phyloP scores from a whole-genome alignment of 495 filamentous ascomycete genomes.

The Articulospora tetracladia region DNA sequence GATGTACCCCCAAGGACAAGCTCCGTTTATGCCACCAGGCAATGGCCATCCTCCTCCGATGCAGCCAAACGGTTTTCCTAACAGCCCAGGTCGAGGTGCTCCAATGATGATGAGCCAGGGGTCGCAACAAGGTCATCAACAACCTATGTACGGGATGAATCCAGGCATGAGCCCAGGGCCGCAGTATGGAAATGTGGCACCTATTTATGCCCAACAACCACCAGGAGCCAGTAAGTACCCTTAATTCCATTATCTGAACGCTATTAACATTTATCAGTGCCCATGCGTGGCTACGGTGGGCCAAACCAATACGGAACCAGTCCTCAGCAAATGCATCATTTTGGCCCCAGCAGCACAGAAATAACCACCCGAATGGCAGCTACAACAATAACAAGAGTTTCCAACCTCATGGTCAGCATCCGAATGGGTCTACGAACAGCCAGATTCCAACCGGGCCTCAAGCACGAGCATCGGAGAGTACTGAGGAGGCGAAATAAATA shows the following conservation, averaged over 20 bases:
- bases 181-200: conserved; percentile 55
- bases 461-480: conserved; percentile 40
- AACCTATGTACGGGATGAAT: conserved; percentile 66
- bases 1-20: conserved; percentile 67
- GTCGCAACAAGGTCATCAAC: conserved; percentile 74
- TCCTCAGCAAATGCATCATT: conserved; percentile 64
- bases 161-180: conserved; percentile 58
- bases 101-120: conserved; percentile 79
- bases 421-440: conserved; percentile 44
- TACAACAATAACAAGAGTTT: conserved; percentile 41
- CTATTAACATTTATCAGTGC: conserved; percentile 41
- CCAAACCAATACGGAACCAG: conserved; percentile 59
- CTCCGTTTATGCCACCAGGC: conserved; percentile 61
- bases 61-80: conserved; percentile 74
- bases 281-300: conserved; percentile 54
- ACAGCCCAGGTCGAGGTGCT: conserved; percentile 62
- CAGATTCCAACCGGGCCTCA: conserved; percentile 36
- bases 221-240: conserved; percentile 60
- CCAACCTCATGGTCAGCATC: conserved; percentile 47
- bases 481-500: conserved; percentile 56
- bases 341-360: conserved; percentile 56
- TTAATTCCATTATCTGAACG: background rate
- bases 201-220: conserved; percentile 60
- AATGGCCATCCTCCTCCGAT: conserved; percentile 54
- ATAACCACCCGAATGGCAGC: conserved; percentile 27